phyloP scores from a whole-genome alignment of 73 alveolate genomes.

The Tetrahymena thermophila region DNA sequence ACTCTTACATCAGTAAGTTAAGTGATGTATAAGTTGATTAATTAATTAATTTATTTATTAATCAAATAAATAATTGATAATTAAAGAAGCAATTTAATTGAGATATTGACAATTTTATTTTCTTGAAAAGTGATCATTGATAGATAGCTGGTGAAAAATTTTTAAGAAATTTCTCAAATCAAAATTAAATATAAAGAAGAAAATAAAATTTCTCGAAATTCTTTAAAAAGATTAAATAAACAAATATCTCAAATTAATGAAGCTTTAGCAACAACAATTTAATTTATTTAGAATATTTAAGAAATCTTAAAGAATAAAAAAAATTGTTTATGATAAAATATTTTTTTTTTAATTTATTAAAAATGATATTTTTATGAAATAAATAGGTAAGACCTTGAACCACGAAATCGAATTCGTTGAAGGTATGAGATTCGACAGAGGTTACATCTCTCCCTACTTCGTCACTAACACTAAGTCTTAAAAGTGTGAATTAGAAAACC shows the following conservation, averaged over 20 bases:
- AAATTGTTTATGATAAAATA: too few species aligned
- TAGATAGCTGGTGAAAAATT: neutral
- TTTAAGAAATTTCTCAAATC: neutral
- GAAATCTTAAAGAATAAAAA: too few species aligned
- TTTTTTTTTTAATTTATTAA: too few species aligned
- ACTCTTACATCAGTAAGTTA: neutral
- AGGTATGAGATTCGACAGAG: constrained; percentile 96
- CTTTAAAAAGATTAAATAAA: neutral
- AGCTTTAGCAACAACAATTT: neutral
- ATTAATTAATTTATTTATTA: too few species aligned
- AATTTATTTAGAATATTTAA: neutral
- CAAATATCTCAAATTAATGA: neutral
- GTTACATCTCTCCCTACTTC: constrained; percentile 97
- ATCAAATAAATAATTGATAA: neutral
- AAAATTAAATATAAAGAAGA: neutral
- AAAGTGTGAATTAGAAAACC: constrained; percentile 85
- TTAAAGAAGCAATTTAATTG: neutral
- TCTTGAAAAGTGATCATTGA: neutral
- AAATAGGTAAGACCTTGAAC: constrained; percentile 85
- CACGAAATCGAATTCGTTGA: constrained; percentile 96
- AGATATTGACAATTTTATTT: neutral
- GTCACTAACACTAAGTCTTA: constrained; percentile 89
- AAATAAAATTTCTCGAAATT: neutral
- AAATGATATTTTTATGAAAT: constrained; percentile 21
- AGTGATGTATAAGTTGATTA: neutral